phyloP scores from a whole-genome alignment of 352 stramenopile species.

The Globisporangium alternatum region DNA sequence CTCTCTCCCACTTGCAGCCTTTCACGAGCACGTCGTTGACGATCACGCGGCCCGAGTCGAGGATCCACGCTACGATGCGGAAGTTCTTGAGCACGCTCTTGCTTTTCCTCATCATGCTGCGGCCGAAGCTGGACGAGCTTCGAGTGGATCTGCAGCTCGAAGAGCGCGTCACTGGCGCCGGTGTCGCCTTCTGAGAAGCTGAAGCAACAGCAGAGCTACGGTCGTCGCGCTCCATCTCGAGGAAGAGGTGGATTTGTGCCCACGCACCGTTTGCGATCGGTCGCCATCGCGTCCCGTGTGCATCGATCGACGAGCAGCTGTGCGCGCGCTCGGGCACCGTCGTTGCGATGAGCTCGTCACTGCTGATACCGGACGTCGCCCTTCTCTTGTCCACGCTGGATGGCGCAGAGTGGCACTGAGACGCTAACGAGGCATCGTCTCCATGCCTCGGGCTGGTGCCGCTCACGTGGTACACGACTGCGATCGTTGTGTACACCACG shows the following conservation, averaged over 20 bases:
- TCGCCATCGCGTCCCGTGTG: slow-evolving; percentile 23
- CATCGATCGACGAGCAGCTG: slow-evolving; percentile 10
- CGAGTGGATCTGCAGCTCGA: neutral
- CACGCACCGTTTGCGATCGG: slow-evolving; percentile 39
- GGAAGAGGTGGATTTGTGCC: slow-evolving; percentile 54
- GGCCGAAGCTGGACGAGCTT: slow-evolving; percentile 5
- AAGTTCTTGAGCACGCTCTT: slow-evolving; percentile 32
- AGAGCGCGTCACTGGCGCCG: neutral
- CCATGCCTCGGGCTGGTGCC: neutral
- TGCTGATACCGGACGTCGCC: neutral
- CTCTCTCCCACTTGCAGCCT: slow-evolving; percentile 42
- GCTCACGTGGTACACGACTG: slow-evolving; percentile 24
- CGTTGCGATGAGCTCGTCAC: neutral
- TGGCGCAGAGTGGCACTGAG: slow-evolving; percentile 4
- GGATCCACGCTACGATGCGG: slow-evolving; percentile 52
- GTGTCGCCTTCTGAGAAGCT: neutral
- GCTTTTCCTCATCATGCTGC: neutral
- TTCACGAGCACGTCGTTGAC: slow-evolving; percentile 42
- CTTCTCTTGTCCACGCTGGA: neutral
- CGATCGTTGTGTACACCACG: slow-evolving; percentile 38
- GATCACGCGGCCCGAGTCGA: slow-evolving; percentile 53
- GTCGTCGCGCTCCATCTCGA: slow-evolving; percentile 36
- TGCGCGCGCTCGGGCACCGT: neutral
- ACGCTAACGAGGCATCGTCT: neutral
- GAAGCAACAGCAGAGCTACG: neutral